Evolutionary conservation across 2,329 filamentous ascomycete genomes (phyloP).

Genomic region (Curvularia verruculosa): DNA sequence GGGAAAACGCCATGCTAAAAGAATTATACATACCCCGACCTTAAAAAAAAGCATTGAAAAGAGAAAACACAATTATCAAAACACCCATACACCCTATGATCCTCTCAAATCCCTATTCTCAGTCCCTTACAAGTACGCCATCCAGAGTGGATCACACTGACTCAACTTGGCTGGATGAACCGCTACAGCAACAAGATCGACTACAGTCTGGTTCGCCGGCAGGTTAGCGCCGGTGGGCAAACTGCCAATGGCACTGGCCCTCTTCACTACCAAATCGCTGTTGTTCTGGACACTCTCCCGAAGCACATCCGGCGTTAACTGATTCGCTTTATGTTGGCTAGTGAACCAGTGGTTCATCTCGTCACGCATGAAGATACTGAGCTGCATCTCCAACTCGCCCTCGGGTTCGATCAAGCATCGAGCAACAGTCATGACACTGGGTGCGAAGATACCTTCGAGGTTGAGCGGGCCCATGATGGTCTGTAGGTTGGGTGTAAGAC

Average conservation of each 20-base stretch:
- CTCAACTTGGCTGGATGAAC: conserved; percentile 90
- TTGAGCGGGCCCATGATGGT: conserved; percentile 94
- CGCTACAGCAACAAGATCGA: conserved; percentile 90
- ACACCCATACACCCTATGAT: neutral
- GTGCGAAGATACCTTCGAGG: conserved; percentile 95
- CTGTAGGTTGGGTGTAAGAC: conserved; percentile 94
- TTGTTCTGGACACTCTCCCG: conserved; percentile 83
- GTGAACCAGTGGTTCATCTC: conserved; percentile 99
- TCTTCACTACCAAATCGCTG: conserved; percentile 88
- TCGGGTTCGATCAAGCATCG: conserved; percentile 86
- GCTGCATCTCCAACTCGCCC: conserved; percentile 86
- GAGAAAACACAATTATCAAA: neutral
- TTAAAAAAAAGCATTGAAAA: neutral
- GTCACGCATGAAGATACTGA: conserved; percentile 93
- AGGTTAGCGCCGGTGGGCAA: conserved; percentile 74
- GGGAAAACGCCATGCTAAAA: neutral
- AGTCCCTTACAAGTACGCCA: conserved; percentile 78
- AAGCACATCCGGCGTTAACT: conserved; percentile 67
- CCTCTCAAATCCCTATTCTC: neutral
- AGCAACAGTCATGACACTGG: conserved; percentile 93
- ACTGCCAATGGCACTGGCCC: conserved; percentile 83
- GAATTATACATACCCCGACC: neutral
- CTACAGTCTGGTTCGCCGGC: conserved; percentile 95
- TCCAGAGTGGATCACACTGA: conserved; percentile 92
- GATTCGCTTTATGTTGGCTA: conserved; percentile 68